Percentiles rank a stretch among this genome's conserved stretches.
phyloP scores from a whole-genome alignment of 176 grass and related monocot species.

The Poa annua region DNA sequence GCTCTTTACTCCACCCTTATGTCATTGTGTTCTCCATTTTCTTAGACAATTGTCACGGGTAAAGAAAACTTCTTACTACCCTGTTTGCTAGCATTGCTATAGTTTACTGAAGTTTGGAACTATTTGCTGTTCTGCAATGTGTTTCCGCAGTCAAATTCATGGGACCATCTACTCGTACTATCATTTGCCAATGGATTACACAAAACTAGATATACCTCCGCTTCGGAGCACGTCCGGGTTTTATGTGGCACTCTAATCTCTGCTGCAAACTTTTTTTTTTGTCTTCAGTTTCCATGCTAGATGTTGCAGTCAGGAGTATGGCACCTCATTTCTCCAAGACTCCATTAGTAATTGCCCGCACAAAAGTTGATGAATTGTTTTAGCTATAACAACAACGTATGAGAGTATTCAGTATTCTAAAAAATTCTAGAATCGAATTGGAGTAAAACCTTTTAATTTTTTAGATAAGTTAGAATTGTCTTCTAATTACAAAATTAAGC shows the following conservation, averaged over 20 bases:
- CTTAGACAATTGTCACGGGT: neutral
- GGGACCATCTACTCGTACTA: constrained; percentile 39
- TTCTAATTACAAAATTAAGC: neutral
- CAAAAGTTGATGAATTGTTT: neutral
- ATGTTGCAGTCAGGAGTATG: neutral
- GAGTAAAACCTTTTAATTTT: neutral
- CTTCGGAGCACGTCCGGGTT: constrained; percentile 13
- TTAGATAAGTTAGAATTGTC: neutral
- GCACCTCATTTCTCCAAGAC: neutral
- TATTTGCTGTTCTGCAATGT: constrained; percentile 34
- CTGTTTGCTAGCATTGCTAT: neutral
- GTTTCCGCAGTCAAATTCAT: constrained; percentile 44
- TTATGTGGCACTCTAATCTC: neutral
- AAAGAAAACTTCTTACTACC: neutral
- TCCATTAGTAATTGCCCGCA: neutral
- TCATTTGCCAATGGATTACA: constrained; percentile 43
- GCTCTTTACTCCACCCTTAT: neutral
- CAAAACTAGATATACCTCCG: constrained; percentile 27
- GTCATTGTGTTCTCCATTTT: neutral
- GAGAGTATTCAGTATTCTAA: neutral
- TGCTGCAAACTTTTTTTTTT: neutral
- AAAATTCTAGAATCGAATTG: neutral
- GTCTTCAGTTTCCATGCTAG: neutral
- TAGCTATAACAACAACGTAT: neutral
- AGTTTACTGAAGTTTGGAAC: constrained; percentile 37